Conservation (phyloP, 169 alveolate genomes). For the Theileria orientalis region DNA sequence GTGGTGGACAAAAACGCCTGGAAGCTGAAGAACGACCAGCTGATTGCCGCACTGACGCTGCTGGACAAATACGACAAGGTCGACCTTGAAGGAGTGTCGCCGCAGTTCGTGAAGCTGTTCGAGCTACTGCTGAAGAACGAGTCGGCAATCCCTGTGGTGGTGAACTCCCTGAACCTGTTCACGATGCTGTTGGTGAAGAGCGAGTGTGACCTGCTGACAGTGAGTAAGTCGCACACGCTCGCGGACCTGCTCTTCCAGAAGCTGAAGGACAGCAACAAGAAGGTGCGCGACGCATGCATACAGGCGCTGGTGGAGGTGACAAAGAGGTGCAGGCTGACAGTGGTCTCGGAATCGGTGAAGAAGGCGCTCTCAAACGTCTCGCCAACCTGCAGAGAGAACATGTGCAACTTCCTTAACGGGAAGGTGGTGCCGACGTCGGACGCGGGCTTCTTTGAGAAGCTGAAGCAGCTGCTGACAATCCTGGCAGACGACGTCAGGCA, state of each 20-base stretch:
- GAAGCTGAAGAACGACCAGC: slow-evolving; percentile 34
- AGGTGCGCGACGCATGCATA: slow-evolving; percentile 32
- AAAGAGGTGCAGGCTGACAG: neutral
- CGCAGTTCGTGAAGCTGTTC: slow-evolving; percentile 11
- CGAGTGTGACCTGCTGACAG: neutral
- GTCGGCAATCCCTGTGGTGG: slow-evolving; percentile 54
- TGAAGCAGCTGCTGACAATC: slow-evolving; percentile 7
- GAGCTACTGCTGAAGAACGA: slow-evolving; percentile 44
- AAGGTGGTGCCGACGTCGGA: slow-evolving; percentile 5
- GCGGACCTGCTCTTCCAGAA: slow-evolving; percentile 43
- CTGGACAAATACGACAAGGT: neutral
- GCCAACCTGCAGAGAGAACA: slow-evolving; percentile 44
- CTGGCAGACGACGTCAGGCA: neutral
- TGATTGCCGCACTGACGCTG: neutral
- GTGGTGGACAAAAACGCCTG: slow-evolving; percentile 41
- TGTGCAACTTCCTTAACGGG: slow-evolving; percentile 47
- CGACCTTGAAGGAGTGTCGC: neutral
- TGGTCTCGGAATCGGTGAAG: slow-evolving; percentile 28
- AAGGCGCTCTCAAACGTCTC: slow-evolving; percentile 32
- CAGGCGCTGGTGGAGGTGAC: slow-evolving; percentile 25
- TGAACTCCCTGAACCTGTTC: slow-evolving; percentile 12
- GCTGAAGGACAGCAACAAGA: slow-evolving; percentile 49
- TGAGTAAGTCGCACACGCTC: neutral
- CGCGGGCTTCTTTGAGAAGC: slow-evolving; percentile 4
- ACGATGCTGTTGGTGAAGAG: slow-evolving; percentile 18